Evolutionary conservation across 2,329 filamentous ascomycete species (phyloP), one percentile per base, ranked within the genome.

Genomic region (Pestalotiopsis sp.): DNA sequence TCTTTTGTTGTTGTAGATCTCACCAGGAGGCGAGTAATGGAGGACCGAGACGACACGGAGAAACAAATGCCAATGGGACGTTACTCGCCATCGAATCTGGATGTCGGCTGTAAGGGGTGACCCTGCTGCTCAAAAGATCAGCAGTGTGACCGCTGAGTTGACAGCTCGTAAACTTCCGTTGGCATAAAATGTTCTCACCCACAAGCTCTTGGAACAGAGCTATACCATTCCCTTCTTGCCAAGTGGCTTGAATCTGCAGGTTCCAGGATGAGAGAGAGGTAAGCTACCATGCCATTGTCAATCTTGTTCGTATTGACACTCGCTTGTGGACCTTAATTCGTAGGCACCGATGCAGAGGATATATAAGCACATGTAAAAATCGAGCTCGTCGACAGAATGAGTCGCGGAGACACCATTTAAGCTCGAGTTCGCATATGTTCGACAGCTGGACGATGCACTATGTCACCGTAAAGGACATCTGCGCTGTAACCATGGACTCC

Each of bases 401-500:
- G 59, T 62, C 59, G 59, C 14, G 59, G 27, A 62, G 31, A 38
- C 31, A 38, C 6, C 59, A 25, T 36, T 41, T 23, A 20, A 36
- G 38, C 38, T 25, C 23, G 20, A 49, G 7, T 52, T 39, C n/a
- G 61, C 25, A 45, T 7, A 25, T 45, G 4, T 49, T 9, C 57
- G 23, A 17, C 13, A 27, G 20, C 57, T 11, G 13, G n/a, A 25
- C n/a, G 61, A 49, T 64, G 38, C 61, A 23, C 6, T 39, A 23
- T 20, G 13, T 64, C 45, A 52, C 45, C 39, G 38, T 64, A 25
- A 38, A 64, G 61, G 61, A n/a, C 23, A 52, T 25, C 61, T 64
- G 38, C 61, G 61, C 61, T 64, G 61, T 52, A 64, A 52, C 61
- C 41, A 64, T 62, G 14, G 49, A 31, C 17, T 31, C 25, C 39